A percentile compares a stretch with the other conserved stretches of the same genome.
These are phyloP conservation scores for Setaria italica DNA, from an alignment of 202 grass and related monocot species.

Conservation along the genomic window DNA sequence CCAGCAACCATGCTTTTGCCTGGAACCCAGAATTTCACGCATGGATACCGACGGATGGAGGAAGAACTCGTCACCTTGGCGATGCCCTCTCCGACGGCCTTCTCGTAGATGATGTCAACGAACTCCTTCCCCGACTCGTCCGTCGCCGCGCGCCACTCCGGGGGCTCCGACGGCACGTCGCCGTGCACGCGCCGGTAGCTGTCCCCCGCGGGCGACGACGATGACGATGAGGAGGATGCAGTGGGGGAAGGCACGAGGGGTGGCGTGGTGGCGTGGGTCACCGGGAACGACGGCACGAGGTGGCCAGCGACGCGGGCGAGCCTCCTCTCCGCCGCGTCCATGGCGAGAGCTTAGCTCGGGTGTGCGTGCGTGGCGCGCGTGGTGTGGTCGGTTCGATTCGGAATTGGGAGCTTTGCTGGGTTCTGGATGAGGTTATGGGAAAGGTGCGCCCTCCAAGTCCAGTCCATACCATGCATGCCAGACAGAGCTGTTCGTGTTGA, in stretches of 20 bases:
- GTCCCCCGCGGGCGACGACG: slow-evolving; percentile 53
- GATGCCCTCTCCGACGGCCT: slow-evolving; percentile 77
- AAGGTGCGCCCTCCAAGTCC: not conserved
- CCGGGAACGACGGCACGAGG: slow-evolving; percentile 46
- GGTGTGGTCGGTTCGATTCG: not conserved
- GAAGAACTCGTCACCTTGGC: slow-evolving; percentile 63
- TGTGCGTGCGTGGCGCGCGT: slow-evolving; percentile 21
- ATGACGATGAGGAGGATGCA: slow-evolving; percentile 9
- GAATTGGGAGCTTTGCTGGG: not conserved
- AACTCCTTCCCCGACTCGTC: slow-evolving; percentile 80
- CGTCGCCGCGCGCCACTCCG: slow-evolving; percentile 59
- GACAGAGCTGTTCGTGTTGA: not conserved
- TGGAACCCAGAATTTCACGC: not conserved
- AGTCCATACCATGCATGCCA: not conserved
- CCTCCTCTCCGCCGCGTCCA: slow-evolving; percentile 63
- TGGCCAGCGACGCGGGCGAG: slow-evolving; percentile 66
- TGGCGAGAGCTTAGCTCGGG: not conserved
- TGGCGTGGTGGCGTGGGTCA: slow-evolving; percentile 32
- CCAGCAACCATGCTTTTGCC: not conserved
- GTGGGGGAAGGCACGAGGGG: slow-evolving; percentile 18
- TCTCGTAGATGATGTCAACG: slow-evolving; percentile 90
- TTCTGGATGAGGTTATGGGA: slow-evolving; percentile 41
- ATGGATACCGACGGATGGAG: not conserved
- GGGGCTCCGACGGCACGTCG: slow-evolving; percentile 62
- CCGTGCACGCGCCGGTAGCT: slow-evolving; percentile 80